Conservation (phyloP, 2,329 filamentous ascomycete species). For the Phaeoacremonium minimum region DNA sequence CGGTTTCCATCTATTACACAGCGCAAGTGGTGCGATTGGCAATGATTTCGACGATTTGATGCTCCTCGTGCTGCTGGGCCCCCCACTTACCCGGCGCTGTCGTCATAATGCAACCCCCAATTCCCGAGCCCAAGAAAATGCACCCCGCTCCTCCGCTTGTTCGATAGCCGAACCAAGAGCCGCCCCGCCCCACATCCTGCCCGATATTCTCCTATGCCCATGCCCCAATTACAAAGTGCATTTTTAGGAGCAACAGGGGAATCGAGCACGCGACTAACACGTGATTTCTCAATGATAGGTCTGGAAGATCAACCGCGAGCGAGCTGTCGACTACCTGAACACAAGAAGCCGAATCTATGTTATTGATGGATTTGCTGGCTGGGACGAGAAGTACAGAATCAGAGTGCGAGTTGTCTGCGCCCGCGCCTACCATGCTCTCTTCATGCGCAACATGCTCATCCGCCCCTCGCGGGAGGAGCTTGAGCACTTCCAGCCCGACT, state of each 20-base stretch:
- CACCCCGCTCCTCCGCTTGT: conserved; percentile 6
- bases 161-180: conserved; percentile 3
- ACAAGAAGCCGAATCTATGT: conserved; percentile 98
- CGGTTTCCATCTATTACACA: too few relatives aligned
- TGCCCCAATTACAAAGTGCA: background rate
- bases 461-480: conserved; percentile 87
- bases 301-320: conserved; percentile 99
- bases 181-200: conserved; percentile 5
- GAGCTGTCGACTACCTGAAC: conserved; percentile 98
- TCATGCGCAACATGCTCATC: conserved; percentile 99
- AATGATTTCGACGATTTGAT: too few relatives aligned
- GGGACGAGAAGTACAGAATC: conserved; percentile 98
- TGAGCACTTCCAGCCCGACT: conserved; percentile 96
- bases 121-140: conserved; percentile 6
- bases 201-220: conserved; percentile 2
- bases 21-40: too few relatives aligned
- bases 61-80: too few relatives aligned
- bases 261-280: conserved; percentile 17
- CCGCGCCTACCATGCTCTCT: conserved; percentile 97
- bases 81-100: conserved; percentile 4
- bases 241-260: background rate
- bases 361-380: conserved; percentile 93
- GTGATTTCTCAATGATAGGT: conserved; percentile 60
- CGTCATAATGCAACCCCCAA: conserved; percentile 8
- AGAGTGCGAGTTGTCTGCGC: conserved; percentile 97